Base-by-base conservation (phyloP, 2,329 filamentous ascomycete species). In the Microsporum ferrugineum region DNA sequence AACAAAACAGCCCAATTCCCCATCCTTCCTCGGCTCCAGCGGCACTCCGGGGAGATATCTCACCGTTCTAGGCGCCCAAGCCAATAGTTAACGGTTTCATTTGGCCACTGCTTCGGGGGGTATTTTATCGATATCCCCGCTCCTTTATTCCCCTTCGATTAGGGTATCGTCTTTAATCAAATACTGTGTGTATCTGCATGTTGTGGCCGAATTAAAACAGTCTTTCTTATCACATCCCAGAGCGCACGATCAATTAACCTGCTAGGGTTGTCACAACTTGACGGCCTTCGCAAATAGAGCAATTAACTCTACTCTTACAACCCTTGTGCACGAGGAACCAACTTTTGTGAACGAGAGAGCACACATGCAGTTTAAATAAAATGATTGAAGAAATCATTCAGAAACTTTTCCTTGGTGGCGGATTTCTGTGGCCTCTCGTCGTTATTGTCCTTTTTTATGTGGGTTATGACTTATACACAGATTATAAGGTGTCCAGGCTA, bases 401-500 rank as follows among this genome's bases (percentile, higher is more conserved):
- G 33, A 56, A 12, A 5, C 6, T 63, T 23, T 58, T 58, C 34
- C 45, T 31, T n/a, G 55, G 45, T 4, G 53, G 60, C 31, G 61
- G 60, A 36, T 38, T 45, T 23, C 3, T 57, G 29, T 62, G 58
- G 39, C 51, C 51, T 31, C 10, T 31, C 34, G 36, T 33, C 38
- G 31, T 47, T 56, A 10, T 62, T 17, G 7, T 59, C 17, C 6
- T 58, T 27, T 27, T 53, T 14, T 56, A 39, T 27, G 6, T 47
- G 27, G 7, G 17, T n/a, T 57, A 36, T 58, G 36, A 47, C 60
- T 36, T 43, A 27, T 29, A 53, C 51, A 57, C 60, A 33, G 51
- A 61, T 33, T 62, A 55, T 47, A 63, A 69, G 53, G 69, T 75
- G 39, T 65, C 67, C 1, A 65, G 68, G 12, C 65, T 76, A n/a